Evolutionary conservation across 495 filamentous ascomycete genomes (phyloP), one percentile per base, ranked within the genome.

Genomic region (Neurospora sp.): DNA sequence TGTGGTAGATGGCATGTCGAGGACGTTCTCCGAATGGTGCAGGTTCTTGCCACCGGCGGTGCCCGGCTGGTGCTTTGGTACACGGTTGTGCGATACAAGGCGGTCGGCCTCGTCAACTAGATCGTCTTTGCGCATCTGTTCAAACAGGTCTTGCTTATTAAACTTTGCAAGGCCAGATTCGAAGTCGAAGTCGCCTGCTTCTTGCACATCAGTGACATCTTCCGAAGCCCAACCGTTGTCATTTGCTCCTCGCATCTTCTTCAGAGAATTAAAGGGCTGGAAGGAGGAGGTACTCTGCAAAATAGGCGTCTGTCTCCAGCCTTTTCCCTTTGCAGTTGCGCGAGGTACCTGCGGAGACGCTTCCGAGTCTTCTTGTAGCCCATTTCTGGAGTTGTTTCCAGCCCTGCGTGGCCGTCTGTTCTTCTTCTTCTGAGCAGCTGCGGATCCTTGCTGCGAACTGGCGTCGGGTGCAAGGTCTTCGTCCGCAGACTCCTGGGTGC

Each of bases 191-290:
- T 98, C 95, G 2, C 91, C 93, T 83, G 93, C 86, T 78, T 95
- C 95, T 82, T 97, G 95, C n/a, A 97, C 94, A 81, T 99, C 96
- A 3, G 94, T 97, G 35, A 94, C 94, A 81, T 98, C 95, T 80
- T 97, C 96, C 0, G 95, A 98, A 46, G 93, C 94, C 96, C 96
- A 99, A 14, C 94, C 96, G 83, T 92, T 97, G 23, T 92, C 87
- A 75, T 91, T 86, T 31, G 88, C 87, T 23, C 81, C 82, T 44
- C 85, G 84, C 37, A 86, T 85, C 70, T 84, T 80, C 86, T 88
- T 87, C 79, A 91, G 79, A 76, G 86, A 82, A 80, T 86, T 83
- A 82, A 85, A 87, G 35, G 81, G 87, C 78, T 86, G 90, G 82
- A 85, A 87, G 1, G 85, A 87, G 35, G 83, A 88, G 12, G 82